These are phyloP conservation scores for Hypocrella siamensis DNA, from an alignment of 2,329 filamentous ascomycete species.

Conservation along the genomic window DNA sequence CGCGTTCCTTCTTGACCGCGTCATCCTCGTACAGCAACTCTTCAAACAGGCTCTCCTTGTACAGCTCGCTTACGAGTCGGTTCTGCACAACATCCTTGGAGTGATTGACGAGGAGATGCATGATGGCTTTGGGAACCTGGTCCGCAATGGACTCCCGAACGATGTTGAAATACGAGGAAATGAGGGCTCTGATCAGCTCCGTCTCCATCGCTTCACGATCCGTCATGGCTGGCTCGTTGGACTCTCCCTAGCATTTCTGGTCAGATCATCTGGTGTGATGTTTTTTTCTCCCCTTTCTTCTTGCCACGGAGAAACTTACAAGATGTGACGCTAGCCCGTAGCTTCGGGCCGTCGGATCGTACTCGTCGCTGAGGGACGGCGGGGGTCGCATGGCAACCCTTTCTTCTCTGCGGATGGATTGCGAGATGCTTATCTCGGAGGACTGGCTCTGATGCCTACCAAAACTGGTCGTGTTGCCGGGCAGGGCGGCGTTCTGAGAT, in stretches of 20 bases:
- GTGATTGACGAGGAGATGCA: conserved; percentile 97
- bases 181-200: conserved; percentile 88
- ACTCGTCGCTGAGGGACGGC: conserved; percentile 23
- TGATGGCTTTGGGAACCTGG: conserved; percentile 95
- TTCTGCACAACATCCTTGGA: conserved; percentile 98
- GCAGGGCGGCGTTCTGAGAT: conserved; percentile 19
- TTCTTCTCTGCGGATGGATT: conserved; percentile 64
- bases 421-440: conserved; percentile 66
- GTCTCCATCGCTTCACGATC: conserved; percentile 96
- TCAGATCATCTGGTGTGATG: conserved; percentile 1
- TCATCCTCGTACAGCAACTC: conserved; percentile 96
- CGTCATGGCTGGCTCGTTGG: conserved; percentile 72
- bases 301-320: conserved; percentile 29
- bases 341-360: conserved; percentile 23
- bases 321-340: conserved; percentile 34
- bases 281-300: not conserved
- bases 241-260: conserved; percentile 28
- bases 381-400: conserved; percentile 36
- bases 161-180: conserved; percentile 98
- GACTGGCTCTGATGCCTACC: conserved; percentile 61
- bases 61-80: conserved; percentile 84
- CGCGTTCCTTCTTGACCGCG: conserved; percentile 87
- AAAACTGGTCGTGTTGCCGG: conserved; percentile 13
- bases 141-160: conserved; percentile 97
- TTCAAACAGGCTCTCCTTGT: conserved; percentile 80